phyloP scores from a whole-genome alignment of 179 eudicot species.

The Nepenthes alata region DNA sequence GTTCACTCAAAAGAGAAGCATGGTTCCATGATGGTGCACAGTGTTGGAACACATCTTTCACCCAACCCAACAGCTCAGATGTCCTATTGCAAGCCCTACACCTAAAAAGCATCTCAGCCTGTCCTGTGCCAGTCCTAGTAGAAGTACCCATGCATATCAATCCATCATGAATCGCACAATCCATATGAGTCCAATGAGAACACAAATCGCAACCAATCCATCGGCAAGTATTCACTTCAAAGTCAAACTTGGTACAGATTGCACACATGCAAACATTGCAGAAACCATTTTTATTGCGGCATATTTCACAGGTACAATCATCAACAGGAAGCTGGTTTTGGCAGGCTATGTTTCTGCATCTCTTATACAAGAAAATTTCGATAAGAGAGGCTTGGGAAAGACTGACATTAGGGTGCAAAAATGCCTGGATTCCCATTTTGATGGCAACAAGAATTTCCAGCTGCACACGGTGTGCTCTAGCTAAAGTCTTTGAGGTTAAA shows the following conservation, averaged over 20 bases:
- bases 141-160: conserved; percentile 73
- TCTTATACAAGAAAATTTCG: conserved; percentile 72
- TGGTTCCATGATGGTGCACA: conserved; percentile 88
- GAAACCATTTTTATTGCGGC: conserved; percentile 70
- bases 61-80: conserved; percentile 93
- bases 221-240: conserved; percentile 92
- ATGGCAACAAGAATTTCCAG: conserved; percentile 78
- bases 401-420: conserved; percentile 75
- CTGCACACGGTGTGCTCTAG: conserved; percentile 66
- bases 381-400: conserved; percentile 73
- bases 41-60: conserved; percentile 85
- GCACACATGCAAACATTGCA: conserved; percentile 96
- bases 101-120: conserved; percentile 79
- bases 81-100: conserved; percentile 84
- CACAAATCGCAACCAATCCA: conserved; percentile 96
- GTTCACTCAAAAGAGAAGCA: conserved; percentile 62
- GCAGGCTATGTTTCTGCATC: conserved; percentile 89
- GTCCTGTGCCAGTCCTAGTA: conserved; percentile 41
- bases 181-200: conserved; percentile 94
- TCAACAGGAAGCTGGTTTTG: conserved; percentile 80
- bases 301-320: conserved; percentile 72
- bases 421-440: conserved; percentile 91
- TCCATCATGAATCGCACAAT: conserved; percentile 90
- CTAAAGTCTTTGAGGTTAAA: conserved; percentile 47
- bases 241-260: conserved; percentile 81